Evolutionary conservation across 495 filamentous ascomycete genomes (phyloP).

Genomic region (Lophiotrema nucula): DNA sequence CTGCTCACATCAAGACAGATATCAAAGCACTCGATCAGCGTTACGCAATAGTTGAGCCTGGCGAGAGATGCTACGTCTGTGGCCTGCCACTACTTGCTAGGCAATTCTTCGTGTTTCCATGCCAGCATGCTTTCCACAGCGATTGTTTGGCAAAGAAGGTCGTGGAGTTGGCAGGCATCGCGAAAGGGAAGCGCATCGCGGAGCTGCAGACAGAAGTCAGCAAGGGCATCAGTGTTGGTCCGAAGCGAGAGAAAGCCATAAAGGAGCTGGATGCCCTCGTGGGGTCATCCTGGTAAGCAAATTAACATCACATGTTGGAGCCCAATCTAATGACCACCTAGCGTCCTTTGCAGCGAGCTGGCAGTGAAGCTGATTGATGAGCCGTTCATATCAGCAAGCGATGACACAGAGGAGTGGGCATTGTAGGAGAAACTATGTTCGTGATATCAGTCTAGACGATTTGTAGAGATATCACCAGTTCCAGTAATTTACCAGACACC

Average conservation of each 20-base stretch:
- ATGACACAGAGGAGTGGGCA: conserved; percentile 79
- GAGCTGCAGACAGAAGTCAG: conserved; percentile 81
- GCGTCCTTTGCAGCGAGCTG: conserved; percentile 88
- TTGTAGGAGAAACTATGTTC: conserved; percentile 55
- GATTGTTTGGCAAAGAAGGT: conserved; percentile 87
- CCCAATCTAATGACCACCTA: conserved; percentile 34
- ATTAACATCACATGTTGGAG: not conserved
- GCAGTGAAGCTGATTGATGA: conserved; percentile 91
- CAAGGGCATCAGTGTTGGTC: conserved; percentile 62
- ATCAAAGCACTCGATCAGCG: conserved; percentile 79
- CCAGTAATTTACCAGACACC: too few species aligned
- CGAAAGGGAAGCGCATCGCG: conserved; percentile 73
- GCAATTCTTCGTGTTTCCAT: conserved; percentile 97
- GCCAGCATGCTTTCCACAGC: conserved; percentile 94
- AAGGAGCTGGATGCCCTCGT: conserved; percentile 86
- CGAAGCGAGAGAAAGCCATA: conserved; percentile 75
- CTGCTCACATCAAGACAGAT: conserved; percentile 81
- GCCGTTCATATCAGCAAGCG: conserved; percentile 72
- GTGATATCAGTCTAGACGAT: too few species aligned
- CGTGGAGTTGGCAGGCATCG: conserved; percentile 67
- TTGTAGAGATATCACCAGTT: too few species aligned
- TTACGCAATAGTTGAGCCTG: conserved; percentile 95
- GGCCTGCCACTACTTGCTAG: conserved; percentile 78
- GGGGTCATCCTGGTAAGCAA: conserved; percentile 70
- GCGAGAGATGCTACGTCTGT: conserved; percentile 89